phyloP scores from a whole-genome alignment of 2,329 filamentous ascomycete genomes.

The Thermothelomyces thermophilus region DNA sequence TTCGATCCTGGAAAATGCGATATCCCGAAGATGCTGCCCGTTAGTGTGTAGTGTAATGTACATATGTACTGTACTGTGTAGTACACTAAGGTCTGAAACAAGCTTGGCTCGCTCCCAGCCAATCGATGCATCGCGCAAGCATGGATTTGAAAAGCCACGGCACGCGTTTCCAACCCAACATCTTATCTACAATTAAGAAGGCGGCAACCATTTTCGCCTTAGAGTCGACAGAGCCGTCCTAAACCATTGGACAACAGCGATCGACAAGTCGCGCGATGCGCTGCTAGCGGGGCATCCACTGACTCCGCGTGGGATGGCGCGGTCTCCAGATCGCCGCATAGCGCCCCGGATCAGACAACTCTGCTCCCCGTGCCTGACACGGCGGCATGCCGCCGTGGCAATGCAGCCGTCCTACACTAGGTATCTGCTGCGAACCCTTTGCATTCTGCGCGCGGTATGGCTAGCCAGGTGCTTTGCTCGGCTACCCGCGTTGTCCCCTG shows the following conservation, averaged over 20 bases:
- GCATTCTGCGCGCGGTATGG: too few relatives aligned
- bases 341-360: background rate
- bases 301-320: slow-evolving; percentile 3
- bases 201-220: slow-evolving; percentile 14
- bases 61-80: too few relatives aligned
- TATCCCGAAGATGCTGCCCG: too few relatives aligned
- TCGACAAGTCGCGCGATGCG: slow-evolving; percentile 22
- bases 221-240: background rate
- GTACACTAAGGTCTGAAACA: slow-evolving; percentile 28
- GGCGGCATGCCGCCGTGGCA: slow-evolving; percentile 5
- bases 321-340: slow-evolving; percentile 11
- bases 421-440: slow-evolving; percentile 2
- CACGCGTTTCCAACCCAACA: slow-evolving; percentile 13
- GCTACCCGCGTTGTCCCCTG: slow-evolving; percentile 12
- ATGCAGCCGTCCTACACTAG: background rate
- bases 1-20: too few relatives aligned
- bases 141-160: slow-evolving; percentile 20
- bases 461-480: slow-evolving; percentile 7
- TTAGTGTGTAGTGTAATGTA: too few relatives aligned
- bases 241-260: slow-evolving; percentile 22
- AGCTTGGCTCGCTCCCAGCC: slow-evolving; percentile 22
- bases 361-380: background rate
- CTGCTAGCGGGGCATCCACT: slow-evolving; percentile 16
- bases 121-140: slow-evolving; percentile 22
- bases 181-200: slow-evolving; percentile 12